Conservation (phyloP, 2,329 filamentous ascomycete species). For the Myriangium duriaei region DNA sequence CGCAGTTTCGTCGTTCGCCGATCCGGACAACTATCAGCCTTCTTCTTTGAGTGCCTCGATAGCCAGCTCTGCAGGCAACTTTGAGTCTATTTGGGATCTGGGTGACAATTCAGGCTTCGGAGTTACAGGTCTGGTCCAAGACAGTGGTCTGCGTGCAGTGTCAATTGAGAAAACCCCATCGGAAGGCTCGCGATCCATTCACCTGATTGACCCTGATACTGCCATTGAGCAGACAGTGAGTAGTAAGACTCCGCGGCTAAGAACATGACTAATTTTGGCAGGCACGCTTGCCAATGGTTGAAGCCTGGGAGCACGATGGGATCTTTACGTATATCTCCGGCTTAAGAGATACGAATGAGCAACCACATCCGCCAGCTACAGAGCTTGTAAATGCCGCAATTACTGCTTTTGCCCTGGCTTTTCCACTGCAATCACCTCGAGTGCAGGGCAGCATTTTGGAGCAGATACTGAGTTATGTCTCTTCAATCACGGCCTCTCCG, state of each 20-base stretch:
- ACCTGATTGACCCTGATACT: constrained; percentile 47
- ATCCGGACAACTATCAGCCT: constrained; percentile 76
- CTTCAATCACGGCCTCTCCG: constrained; percentile 70
- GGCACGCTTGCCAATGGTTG: constrained; percentile 54
- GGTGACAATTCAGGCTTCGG: constrained; percentile 92
- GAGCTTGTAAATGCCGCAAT: constrained; percentile 93
- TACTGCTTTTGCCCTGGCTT: constrained; percentile 78
- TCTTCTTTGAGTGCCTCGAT: constrained; percentile 83
- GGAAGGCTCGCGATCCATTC: constrained; percentile 16
- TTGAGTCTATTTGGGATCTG: constrained; percentile 91
- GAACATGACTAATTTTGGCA: constrained; percentile 16
- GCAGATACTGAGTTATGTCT: constrained; percentile 81
- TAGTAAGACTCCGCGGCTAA: not conserved
- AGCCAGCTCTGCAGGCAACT: constrained; percentile 75
- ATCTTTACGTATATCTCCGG: constrained; percentile 58
- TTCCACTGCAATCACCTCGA: constrained; percentile 78
- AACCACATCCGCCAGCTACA: constrained; percentile 68
- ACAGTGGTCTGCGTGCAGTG: constrained; percentile 59
- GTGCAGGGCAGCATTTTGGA: constrained; percentile 94
- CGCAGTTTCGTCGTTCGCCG: constrained; percentile 82
- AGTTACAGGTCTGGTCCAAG: constrained; percentile 70
- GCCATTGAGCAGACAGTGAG: constrained; percentile 44
- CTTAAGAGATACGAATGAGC: constrained; percentile 16
- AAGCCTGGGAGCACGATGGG: constrained; percentile 81
- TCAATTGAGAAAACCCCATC: constrained; percentile 43